phyloP scores from a whole-genome alignment of 371 early-diverging fungal genomes.

The Funneliformis caledonium region DNA sequence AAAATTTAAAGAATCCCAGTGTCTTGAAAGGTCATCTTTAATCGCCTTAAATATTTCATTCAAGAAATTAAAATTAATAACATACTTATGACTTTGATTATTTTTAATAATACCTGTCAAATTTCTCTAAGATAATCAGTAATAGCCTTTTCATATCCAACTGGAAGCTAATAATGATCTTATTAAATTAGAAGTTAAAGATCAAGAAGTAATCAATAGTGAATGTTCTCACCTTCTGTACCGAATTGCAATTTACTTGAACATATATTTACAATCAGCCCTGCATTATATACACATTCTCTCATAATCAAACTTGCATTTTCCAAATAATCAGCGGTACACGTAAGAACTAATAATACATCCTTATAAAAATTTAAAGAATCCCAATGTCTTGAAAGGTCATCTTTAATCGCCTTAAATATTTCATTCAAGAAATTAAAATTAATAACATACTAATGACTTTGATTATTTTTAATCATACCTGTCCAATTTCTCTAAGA shows the following conservation, averaged over 20 bases:
- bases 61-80: too few species aligned
- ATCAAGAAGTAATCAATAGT: too few species aligned
- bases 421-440: too few species aligned
- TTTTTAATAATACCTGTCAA: neutral
- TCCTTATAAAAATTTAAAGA: neutral
- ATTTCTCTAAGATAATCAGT: constrained; percentile 34
- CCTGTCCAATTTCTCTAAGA: constrained; percentile 19
- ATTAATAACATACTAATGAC: too few species aligned
- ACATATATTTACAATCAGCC: neutral
- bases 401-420: constrained; percentile 14
- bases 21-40: neutral
- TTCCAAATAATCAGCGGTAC: neutral
- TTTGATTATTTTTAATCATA: neutral
- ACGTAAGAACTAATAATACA: too few species aligned
- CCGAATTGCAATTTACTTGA: neutral
- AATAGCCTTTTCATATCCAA: constrained; percentile 27
- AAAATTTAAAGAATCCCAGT: neutral
- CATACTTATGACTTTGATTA: too few species aligned
- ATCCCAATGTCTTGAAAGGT: neutral
- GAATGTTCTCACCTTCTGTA: neutral
- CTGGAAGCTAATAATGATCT: neutral
- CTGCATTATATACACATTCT: constrained; percentile 16
- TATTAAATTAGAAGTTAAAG: neutral
- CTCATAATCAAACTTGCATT: neutral
- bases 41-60: neutral